Evolutionary conservation across 225 moss, liverwort and hornwort genomes (phyloP).

Genomic region (Rhytidiadelphus loreus): DNA sequence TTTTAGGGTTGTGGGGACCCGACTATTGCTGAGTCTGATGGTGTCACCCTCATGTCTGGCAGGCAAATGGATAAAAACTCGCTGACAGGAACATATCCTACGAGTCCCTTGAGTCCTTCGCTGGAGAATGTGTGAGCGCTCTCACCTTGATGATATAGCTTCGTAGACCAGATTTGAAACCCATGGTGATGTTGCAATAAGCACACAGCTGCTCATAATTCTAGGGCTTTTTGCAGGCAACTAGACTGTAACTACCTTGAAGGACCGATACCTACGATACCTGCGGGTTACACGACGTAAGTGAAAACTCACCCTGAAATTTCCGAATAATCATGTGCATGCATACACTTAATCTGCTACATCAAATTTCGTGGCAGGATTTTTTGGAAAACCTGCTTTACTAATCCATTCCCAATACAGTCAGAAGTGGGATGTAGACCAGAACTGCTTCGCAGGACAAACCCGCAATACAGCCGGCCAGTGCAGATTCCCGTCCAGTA

Average conservation of each 20-base stretch:
- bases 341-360: neutral
- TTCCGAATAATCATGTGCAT: neutral
- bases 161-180: neutral
- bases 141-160: neutral
- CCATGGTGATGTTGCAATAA: neutral
- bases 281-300: neutral
- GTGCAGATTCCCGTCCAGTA: neutral
- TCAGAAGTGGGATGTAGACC: conserved; percentile 8
- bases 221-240: conserved; percentile 6
- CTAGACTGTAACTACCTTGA: conserved; percentile 22
- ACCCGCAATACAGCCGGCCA: neutral
- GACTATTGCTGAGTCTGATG: neutral
- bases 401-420: neutral
- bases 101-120: neutral
- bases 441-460: conserved; percentile 10
- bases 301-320: neutral
- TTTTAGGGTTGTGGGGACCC: neutral
- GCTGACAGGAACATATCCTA: conserved; percentile 17
- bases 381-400: neutral
- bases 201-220: neutral
- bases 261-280: neutral
- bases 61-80: conserved; percentile 24
- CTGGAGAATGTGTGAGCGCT: neutral
- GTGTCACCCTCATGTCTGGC: neutral
- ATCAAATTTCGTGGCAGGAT: neutral